phyloP scores from a whole-genome alignment of 805 yeast genomes.

The Zygoascus biomembranicola region DNA sequence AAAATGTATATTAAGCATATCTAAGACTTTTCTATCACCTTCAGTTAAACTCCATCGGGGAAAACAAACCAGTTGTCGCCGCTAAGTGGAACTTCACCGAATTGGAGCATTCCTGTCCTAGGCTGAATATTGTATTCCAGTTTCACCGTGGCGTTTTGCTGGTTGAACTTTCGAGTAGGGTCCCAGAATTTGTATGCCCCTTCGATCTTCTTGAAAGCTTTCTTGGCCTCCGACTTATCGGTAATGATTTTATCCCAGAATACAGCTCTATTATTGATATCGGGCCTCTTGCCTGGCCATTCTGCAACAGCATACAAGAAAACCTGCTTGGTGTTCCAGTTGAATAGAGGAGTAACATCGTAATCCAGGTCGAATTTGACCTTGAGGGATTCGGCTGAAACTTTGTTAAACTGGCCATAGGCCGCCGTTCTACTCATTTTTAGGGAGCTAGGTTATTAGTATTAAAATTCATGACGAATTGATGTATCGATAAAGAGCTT shows the following conservation, averaged over 20 bases:
- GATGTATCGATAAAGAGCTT: neutral
- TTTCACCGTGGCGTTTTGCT: constrained; percentile 56
- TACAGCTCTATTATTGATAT: constrained; percentile 52
- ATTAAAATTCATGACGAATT: neutral
- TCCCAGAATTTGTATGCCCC: constrained; percentile 89
- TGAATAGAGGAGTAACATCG: constrained; percentile 74
- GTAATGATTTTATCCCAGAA: constrained; percentile 86
- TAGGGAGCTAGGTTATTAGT: constrained; percentile 1
- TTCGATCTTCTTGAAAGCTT: constrained; percentile 44
- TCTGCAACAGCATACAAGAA: constrained; percentile 86
- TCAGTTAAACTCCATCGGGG: neutral
- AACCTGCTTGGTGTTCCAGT: constrained; percentile 97
- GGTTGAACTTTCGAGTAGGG: constrained; percentile 43
- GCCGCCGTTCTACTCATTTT: constrained; percentile 43
- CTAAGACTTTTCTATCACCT: neutral
- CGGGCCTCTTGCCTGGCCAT: constrained; percentile 43
- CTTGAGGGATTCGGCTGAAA: constrained; percentile 69
- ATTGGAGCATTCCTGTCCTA: constrained; percentile 68
- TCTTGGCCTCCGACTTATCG: constrained; percentile 46
- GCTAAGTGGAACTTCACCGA: constrained; percentile 43
- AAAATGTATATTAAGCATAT: neutral
- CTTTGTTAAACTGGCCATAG: constrained; percentile 59
- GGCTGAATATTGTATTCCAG: constrained; percentile 94
- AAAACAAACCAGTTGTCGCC: constrained; percentile 1
- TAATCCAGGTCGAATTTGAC: constrained; percentile 61